These are phyloP conservation scores for Aegilops umbellulata DNA, from an alignment of 176 grass and related monocot genomes.

Conservation along the genomic window DNA sequence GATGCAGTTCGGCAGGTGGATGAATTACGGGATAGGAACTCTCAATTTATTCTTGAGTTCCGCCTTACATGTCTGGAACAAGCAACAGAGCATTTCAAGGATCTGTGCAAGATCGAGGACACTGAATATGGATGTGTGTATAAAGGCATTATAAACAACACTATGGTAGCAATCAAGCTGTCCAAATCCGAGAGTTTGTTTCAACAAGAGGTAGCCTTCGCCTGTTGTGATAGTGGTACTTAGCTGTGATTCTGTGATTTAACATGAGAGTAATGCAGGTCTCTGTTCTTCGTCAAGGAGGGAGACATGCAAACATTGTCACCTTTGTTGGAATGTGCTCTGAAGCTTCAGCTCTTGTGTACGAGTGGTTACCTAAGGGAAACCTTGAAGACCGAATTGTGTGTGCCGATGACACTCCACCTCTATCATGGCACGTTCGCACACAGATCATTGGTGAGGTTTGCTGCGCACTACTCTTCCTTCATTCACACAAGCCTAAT, in stretches of 20 bases:
- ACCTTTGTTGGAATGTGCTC: slow-evolving; percentile 32
- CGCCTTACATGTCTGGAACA: slow-evolving; percentile 21
- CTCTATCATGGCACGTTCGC: slow-evolving; percentile 23
- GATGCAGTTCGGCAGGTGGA: slow-evolving; percentile 27
- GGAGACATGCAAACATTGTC: slow-evolving; percentile 28
- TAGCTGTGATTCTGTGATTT: background rate
- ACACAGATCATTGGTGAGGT: slow-evolving; percentile 34
- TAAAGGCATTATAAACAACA: slow-evolving; percentile 41
- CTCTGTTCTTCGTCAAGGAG: slow-evolving; percentile 15
- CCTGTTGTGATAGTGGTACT: background rate
- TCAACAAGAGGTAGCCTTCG: slow-evolving; percentile 29
- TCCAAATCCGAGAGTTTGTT: slow-evolving; percentile 34
- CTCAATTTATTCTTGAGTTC: slow-evolving; percentile 2
- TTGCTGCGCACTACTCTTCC: slow-evolving; percentile 18
- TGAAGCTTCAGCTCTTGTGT: slow-evolving; percentile 20
- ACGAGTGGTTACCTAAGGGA: slow-evolving; percentile 21
- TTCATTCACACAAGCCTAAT: slow-evolving; percentile 22
- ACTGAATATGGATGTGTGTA: slow-evolving; percentile 36
- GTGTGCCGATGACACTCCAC: background rate
- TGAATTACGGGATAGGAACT: slow-evolving; percentile 13
- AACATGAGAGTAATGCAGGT: slow-evolving; percentile 20
- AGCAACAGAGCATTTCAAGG: slow-evolving; percentile 43
- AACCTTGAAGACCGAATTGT: slow-evolving; percentile 27
- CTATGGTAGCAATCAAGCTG: slow-evolving; percentile 36
- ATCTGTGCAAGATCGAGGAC: slow-evolving; percentile 16